phyloP scores from a whole-genome alignment of 345 rosid species.

The Combretum micranthum region DNA sequence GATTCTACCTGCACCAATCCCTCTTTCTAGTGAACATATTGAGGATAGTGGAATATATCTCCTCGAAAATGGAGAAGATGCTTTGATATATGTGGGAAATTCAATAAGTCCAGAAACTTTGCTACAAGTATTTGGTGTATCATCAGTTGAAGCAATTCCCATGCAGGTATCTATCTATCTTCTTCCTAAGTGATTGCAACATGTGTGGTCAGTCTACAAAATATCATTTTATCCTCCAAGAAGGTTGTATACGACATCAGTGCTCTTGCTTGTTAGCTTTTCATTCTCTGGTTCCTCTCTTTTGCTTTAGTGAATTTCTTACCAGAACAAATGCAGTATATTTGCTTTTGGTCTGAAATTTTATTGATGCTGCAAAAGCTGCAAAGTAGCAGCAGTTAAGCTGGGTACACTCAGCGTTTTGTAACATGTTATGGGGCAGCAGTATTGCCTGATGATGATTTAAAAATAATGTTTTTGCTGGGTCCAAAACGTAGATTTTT shows the following conservation, averaged over 20 bases:
- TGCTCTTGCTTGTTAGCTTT: no score
- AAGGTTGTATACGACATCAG: no score
- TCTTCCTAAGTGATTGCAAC: constrained; percentile 4
- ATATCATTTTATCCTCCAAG: no score
- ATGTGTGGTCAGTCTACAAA: not conserved
- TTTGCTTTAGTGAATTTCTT: no score
- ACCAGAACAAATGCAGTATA: not conserved
- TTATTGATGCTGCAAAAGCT: no score
- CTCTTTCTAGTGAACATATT: constrained; percentile 80
- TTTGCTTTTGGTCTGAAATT: not conserved
- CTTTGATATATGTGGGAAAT: constrained; percentile 71
- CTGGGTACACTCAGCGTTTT: no score
- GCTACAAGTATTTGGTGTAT: constrained; percentile 56
- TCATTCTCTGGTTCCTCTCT: no score
- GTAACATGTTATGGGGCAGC: no score
- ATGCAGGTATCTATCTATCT: constrained; percentile 46
- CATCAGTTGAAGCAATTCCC: constrained; percentile 58
- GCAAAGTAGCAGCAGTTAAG: no score
- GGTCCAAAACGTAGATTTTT: no score
- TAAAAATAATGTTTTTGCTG: no score
- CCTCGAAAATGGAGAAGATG: constrained; percentile 92
- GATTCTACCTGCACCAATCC: constrained; percentile 55
- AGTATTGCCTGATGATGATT: no score
- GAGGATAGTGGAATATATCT: constrained; percentile 81
- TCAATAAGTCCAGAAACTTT: constrained; percentile 53